These are phyloP conservation scores for Cyclotella sp. DNA, from an alignment of 108 stramenopile species.

Conservation along the genomic window DNA sequence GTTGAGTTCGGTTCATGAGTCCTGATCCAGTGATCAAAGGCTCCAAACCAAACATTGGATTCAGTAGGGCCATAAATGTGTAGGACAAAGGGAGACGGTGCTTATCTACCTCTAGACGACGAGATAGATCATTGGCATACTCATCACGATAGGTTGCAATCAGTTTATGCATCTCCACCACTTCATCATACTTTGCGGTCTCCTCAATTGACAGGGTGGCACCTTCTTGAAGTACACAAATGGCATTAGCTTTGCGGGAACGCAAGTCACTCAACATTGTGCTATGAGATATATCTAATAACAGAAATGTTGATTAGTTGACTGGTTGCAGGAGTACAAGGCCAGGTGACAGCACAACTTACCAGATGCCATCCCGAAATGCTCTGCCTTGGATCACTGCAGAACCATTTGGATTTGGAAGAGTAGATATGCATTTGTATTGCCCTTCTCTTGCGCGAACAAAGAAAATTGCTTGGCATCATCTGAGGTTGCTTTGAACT, in stretches of 20 bases:
- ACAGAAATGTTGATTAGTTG: background rate
- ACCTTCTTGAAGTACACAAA: background rate
- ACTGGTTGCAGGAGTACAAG: too few species aligned
- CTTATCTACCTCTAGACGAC: constrained; percentile 2
- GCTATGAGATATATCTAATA: background rate
- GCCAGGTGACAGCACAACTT: background rate
- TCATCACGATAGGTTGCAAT: constrained; percentile 4
- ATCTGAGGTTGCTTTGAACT: constrained; percentile 6
- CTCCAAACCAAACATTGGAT: too few species aligned
- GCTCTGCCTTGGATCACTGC: background rate
- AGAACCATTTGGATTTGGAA: background rate
- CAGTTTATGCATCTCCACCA: background rate
- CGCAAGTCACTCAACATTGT: background rate
- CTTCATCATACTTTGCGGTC: background rate
- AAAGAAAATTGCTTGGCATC: constrained; percentile 4
- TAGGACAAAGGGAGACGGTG: background rate
- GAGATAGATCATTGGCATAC: background rate
- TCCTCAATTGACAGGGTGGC: background rate
- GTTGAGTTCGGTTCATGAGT: too few species aligned
- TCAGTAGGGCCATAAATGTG: too few species aligned
- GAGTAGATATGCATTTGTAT: background rate
- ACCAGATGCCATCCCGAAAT: constrained; percentile 6
- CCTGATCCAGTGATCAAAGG: too few species aligned
- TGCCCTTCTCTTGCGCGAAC: constrained; percentile 11
- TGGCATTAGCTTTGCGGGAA: background rate